Evolutionary conservation across 805 yeast genomes (phyloP), one percentile per base, ranked within the genome.

Genomic region (Candida boidinii): DNA sequence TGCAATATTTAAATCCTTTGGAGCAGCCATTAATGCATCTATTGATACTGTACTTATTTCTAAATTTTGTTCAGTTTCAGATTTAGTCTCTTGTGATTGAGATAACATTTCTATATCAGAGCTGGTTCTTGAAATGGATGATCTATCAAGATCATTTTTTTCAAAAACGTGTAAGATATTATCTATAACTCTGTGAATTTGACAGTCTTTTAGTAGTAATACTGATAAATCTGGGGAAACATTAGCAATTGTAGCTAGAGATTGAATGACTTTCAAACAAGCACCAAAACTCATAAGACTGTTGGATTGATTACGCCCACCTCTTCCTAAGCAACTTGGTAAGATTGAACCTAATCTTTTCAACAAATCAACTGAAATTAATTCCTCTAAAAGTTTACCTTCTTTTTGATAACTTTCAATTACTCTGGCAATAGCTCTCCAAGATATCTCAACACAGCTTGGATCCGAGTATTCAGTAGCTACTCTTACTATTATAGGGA

Each of bases 1-100:
- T 11, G 73, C 61, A 2, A 70, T 43, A 14, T 81, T 53, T 19
- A 82, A 49, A n/a, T 76, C 80, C 43, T 76, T 79, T 0, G 90
- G 87, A 2, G 77, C 71, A 34, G 78, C 72, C 75, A 84, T 79
- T 25, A 86, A 54, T 0, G 84, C 72, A 46, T 83, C 94, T 29
- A 79, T 71, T 5, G 85, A 61, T 1, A 73, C 50, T 1, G 34
- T 24, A 14, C 35, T 23, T 12, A 11, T 30, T 4, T 16, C n/a
- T 5, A 13, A 6, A 7, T 6, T 7, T 7, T 19, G 8, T 7
- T 19, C 25, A 17, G 17, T 11, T 1, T 32, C 19, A 8, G 15
- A 14, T 17, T 17, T 23, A 10, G 23, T 28, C 4, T 17, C 32
- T 3, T 9, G 14, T 7, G 27, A 11, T 4, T 20, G 13, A 7